phyloP scores from a whole-genome alignment of 768 basidiomycete genomes.

The Lactarius hengduanensis region DNA sequence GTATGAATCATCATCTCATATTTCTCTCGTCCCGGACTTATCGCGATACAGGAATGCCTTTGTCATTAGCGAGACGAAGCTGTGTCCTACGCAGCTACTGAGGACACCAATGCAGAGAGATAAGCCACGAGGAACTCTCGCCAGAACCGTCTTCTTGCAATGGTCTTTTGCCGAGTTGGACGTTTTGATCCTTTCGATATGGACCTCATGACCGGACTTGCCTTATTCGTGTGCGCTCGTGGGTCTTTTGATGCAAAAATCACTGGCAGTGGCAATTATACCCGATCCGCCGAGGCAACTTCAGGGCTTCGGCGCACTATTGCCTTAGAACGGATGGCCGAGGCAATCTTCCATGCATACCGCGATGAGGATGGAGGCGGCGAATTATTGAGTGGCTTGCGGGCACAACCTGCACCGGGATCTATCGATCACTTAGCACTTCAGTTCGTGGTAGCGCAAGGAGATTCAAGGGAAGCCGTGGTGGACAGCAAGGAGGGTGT shows the following conservation, averaged over 20 bases:
- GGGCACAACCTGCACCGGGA: background rate
- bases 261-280: slow-evolving; percentile 22
- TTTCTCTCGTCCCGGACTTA: slow-evolving; percentile 3
- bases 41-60: slow-evolving; percentile 7
- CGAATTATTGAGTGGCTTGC: background rate
- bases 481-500: slow-evolving; percentile 4
- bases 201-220: slow-evolving; percentile 10
- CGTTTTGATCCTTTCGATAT: background rate
- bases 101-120: slow-evolving; percentile 14
- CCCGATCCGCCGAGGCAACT: slow-evolving; percentile 13
- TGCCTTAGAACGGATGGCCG: slow-evolving; percentile 20
- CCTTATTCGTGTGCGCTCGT: slow-evolving; percentile 11
- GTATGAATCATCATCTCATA: slow-evolving; percentile 1
- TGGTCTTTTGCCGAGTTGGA: slow-evolving; percentile 4
- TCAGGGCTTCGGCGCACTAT: slow-evolving; percentile 13
- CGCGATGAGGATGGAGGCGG: background rate
- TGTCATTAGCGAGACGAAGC: background rate
- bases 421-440: background rate
- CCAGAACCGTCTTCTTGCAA: background rate
- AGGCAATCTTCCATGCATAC: background rate
- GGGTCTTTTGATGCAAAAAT: slow-evolving; percentile 7
- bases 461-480: background rate
- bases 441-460: background rate
- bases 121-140: background rate
- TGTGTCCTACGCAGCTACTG: background rate